phyloP scores from a whole-genome alignment of 257 asterid species.

The Rauvolfia tetraphylla region DNA sequence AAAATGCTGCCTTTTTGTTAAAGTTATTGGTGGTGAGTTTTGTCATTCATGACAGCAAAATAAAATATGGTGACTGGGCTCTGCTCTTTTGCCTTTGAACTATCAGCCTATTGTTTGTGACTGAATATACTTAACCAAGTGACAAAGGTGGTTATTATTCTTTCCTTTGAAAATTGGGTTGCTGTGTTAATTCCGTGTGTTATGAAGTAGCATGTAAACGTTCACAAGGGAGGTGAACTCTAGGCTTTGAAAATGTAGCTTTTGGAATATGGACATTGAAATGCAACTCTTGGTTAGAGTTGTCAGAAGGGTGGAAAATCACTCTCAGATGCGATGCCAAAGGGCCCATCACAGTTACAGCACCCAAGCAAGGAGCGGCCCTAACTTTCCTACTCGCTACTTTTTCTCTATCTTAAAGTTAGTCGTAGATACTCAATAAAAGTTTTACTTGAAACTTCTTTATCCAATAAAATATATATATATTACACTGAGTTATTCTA shows the following conservation, averaged over 20 bases:
- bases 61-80: neutral
- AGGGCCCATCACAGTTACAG: neutral
- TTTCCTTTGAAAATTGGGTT: neutral
- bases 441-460: no score
- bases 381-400: neutral
- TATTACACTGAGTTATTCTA: neutral
- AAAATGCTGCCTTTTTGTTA: constrained; percentile 18
- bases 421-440: neutral
- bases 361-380: neutral
- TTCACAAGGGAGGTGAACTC: neutral
- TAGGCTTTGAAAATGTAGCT: neutral
- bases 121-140: constrained; percentile 21
- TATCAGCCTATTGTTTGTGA: constrained; percentile 7
- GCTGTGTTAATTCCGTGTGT: neutral
- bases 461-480: no score
- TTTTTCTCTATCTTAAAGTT: neutral
- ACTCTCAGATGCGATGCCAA: neutral
- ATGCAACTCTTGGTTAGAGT: neutral
- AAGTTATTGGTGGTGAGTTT: constrained; percentile 15
- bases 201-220: neutral
- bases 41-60: constrained; percentile 9
- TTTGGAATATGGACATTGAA: no score
- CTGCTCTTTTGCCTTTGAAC: neutral
- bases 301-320: neutral
- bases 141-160: constrained; percentile 13